phyloP scores from a whole-genome alignment of 2,329 filamentous ascomycete species.

The Ambrosiella xylebori region DNA sequence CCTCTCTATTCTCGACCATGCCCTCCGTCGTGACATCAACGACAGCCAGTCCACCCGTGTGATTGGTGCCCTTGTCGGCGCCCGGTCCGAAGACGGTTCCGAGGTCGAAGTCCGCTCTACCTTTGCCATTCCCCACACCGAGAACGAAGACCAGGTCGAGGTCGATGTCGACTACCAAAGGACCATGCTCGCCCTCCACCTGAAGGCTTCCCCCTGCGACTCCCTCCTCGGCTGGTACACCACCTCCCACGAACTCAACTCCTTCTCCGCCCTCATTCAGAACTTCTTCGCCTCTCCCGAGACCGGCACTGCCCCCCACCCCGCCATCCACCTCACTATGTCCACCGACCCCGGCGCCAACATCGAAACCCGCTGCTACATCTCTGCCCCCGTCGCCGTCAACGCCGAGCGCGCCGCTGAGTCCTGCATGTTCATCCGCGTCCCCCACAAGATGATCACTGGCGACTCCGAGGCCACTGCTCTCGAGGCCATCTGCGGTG shows the following conservation, averaged over 20 bases:
- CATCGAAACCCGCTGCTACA: slow-evolving; percentile 84
- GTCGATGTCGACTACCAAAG: slow-evolving; percentile 99
- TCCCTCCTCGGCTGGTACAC: slow-evolving; percentile 96
- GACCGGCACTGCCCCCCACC: slow-evolving; percentile 91
- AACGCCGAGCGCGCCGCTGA: slow-evolving; percentile 89
- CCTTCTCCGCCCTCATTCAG: slow-evolving; percentile 94
- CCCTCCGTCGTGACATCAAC: slow-evolving; percentile 61
- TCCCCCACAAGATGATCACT: slow-evolving; percentile 87
- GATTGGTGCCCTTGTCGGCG: slow-evolving; percentile 87
- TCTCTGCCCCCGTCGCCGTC: slow-evolving; percentile 85
- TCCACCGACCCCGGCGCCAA: slow-evolving; percentile 76
- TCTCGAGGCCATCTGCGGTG: slow-evolving; percentile 68
- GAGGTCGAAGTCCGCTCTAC: slow-evolving; percentile 91
- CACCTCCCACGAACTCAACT: slow-evolving; percentile 91
- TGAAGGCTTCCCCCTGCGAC: slow-evolving; percentile 87
- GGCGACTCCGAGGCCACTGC: slow-evolving; percentile 50
- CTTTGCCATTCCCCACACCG: slow-evolving; percentile 96
- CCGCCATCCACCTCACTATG: slow-evolving; percentile 93
- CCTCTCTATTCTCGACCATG: slow-evolving; percentile 79
- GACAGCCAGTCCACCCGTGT: slow-evolving; percentile 80
- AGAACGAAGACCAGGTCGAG: slow-evolving; percentile 94
- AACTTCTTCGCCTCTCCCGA: slow-evolving; percentile 98
- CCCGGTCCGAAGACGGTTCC: slow-evolving; percentile 86
- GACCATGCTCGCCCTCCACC: slow-evolving; percentile 90
- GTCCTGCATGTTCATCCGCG: slow-evolving; percentile 92